Evolutionary conservation across 257 asterid species (phyloP).

Genomic region (Penstemon barbatus): DNA sequence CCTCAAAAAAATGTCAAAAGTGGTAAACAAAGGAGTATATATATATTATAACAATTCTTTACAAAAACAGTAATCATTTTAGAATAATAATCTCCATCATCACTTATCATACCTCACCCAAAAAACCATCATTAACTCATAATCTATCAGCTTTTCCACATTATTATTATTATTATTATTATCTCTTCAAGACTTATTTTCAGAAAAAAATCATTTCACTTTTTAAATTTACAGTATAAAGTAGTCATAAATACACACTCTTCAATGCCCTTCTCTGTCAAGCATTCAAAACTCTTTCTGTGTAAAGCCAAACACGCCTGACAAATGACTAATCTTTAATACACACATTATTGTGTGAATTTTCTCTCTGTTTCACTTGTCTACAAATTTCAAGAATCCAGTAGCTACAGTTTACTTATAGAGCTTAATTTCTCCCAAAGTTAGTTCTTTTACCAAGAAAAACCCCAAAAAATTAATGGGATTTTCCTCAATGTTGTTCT

Average conservation of each 20-base stretch:
- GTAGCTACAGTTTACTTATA: not conserved
- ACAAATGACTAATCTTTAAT: conserved; percentile 49
- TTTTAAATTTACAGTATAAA: conserved; percentile 33
- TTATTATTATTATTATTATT: not conserved
- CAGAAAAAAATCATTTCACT: conserved; percentile 49
- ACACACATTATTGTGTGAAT: conserved; percentile 16
- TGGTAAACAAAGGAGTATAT: conserved; percentile 9
- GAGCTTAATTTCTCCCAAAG: not conserved
- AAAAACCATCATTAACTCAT: conserved; percentile 19
- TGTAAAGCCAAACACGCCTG: conserved; percentile 55
- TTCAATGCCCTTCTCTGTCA: conserved; percentile 34
- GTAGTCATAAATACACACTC: conserved; percentile 37
- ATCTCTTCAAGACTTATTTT: conserved; percentile 18
- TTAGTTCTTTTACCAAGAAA: conserved; percentile 17
- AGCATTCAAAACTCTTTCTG: conserved; percentile 45
- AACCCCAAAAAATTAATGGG: conserved; percentile 28
- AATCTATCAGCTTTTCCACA: conserved; percentile 10
- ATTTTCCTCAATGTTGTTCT: conserved; percentile 31
- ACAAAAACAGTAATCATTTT: conserved; percentile 58
- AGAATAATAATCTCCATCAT: conserved; percentile 81
- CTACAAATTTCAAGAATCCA: not conserved
- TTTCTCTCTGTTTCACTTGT: not conserved
- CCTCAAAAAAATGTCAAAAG: conserved; percentile 29
- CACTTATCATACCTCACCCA: conserved; percentile 46
- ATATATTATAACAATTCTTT: conserved; percentile 25